Percentiles rank a stretch among this genome's conserved stretches.
Evolutionary conservation across 2,329 filamentous ascomycete species (phyloP).

Genomic region (Fusarium phyllophilum): DNA sequence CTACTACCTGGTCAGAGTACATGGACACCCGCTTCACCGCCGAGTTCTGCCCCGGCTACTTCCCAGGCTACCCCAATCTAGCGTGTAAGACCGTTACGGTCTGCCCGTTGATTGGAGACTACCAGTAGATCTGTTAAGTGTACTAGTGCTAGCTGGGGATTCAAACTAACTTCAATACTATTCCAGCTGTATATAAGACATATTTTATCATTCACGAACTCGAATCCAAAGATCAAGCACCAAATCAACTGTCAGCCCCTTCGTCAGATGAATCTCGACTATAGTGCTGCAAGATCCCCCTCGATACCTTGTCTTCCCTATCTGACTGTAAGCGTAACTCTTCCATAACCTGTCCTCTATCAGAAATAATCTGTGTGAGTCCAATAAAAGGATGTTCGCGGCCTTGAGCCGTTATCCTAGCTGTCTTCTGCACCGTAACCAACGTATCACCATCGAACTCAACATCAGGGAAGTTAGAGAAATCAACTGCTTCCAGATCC

Average conservation of each 20-base stretch:
- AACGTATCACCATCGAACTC: not conserved
- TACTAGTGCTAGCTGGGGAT: too few species aligned
- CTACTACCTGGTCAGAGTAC: not conserved
- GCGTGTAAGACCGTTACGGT: not conserved
- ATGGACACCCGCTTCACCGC: not conserved
- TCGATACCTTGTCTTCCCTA: not conserved
- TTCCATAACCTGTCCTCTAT: not conserved
- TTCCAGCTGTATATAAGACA: not conserved
- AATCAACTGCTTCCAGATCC: not conserved
- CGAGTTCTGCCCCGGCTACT: not conserved
- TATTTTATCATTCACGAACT: not conserved
- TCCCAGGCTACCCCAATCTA: not conserved
- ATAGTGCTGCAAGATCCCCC: not conserved
- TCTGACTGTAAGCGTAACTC: not conserved
- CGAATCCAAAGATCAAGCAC: not conserved
- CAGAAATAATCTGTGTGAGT: not conserved
- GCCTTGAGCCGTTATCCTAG: rapidly evolving
- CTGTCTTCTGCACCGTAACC: not conserved
- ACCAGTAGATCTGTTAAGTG: not conserved
- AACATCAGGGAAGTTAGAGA: not conserved
- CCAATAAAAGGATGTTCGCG: not conserved
- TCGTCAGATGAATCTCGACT: not conserved
- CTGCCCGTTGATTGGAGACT: not conserved
- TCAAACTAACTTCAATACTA: rapidly evolving
- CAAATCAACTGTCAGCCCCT: not conserved